A percentile compares a stretch with the other conserved stretches of the same genome.
Conservation (phyloP, 352 stramenopile genomes). For the Globisporangium parvum region DNA sequence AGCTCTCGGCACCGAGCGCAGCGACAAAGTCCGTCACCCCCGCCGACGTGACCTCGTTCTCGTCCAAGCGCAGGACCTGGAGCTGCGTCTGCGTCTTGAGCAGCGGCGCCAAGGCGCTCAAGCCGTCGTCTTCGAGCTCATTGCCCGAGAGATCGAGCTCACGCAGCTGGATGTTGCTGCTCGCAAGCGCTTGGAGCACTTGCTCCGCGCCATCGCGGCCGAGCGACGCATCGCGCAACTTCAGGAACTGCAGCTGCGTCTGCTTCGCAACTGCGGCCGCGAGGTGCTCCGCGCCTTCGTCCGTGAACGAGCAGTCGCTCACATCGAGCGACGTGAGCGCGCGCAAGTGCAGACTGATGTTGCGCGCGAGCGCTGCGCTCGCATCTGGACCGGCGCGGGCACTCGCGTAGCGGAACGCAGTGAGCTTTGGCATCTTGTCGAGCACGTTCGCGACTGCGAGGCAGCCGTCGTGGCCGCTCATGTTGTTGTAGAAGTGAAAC, state of each 20-base stretch:
- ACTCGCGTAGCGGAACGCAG: slow-evolving; percentile 58
- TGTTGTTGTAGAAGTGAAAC: slow-evolving; percentile 87
- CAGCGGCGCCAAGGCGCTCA: slow-evolving; percentile 54
- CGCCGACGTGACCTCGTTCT: slow-evolving; percentile 76
- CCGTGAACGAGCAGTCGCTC: slow-evolving; percentile 89
- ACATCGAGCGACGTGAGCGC: slow-evolving; percentile 84
- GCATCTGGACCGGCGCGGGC: slow-evolving; percentile 51
- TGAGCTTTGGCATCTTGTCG: slow-evolving; percentile 37
- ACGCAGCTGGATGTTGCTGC: slow-evolving; percentile 53
- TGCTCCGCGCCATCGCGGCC: slow-evolving; percentile 64
- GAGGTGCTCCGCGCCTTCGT: slow-evolving; percentile 62
- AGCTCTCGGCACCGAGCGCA: slow-evolving; percentile 19
- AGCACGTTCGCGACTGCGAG: slow-evolving; percentile 56
- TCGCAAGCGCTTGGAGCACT: slow-evolving; percentile 63
- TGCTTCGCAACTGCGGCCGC: slow-evolving; percentile 63
- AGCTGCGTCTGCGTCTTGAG: slow-evolving; percentile 48
- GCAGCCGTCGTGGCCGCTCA: slow-evolving; percentile 70
- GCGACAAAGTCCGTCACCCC: slow-evolving; percentile 35
- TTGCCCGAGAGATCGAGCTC: slow-evolving; percentile 90
- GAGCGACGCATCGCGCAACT: slow-evolving; percentile 88
- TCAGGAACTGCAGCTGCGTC: slow-evolving; percentile 65
- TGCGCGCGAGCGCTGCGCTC: slow-evolving; percentile 38
- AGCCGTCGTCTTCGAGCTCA: slow-evolving; percentile 69
- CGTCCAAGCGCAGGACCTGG: slow-evolving; percentile 62
- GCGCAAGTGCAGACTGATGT: slow-evolving; percentile 38